These are phyloP conservation scores for Pterocarpus santalinus DNA, from an alignment of 306 rosid species.

Conservation along the genomic window DNA sequence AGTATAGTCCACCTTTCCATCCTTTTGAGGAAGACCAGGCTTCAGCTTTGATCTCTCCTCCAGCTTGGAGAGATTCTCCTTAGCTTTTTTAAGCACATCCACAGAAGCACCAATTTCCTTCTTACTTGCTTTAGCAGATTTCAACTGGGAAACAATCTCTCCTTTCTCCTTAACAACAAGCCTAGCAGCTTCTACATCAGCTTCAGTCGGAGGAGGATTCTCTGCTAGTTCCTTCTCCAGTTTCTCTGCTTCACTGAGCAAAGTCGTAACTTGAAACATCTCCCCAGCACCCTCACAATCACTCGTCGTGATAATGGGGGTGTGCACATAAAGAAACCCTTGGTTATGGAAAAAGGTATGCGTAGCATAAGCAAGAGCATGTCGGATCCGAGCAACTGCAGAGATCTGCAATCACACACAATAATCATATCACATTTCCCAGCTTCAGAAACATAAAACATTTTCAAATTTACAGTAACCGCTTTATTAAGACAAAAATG, in stretches of 20 bases:
- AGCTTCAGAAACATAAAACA: constrained; percentile 21
- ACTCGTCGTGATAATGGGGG: constrained; percentile 94
- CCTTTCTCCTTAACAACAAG: constrained; percentile 75
- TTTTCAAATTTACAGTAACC: not conserved
- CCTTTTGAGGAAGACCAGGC: constrained; percentile 85
- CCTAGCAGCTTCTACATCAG: constrained; percentile 77
- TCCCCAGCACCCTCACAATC: constrained; percentile 99
- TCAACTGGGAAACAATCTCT: constrained; percentile 72
- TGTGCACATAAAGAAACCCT: constrained; percentile 87
- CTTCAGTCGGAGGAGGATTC: constrained; percentile 87
- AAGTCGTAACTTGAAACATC: constrained; percentile 98
- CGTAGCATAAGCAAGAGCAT: constrained; percentile 91
- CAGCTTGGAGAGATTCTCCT: constrained; percentile 66
- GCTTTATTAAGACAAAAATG: not conserved
- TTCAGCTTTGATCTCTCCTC: constrained; percentile 89
- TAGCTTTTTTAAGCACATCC: constrained; percentile 72
- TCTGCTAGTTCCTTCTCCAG: constrained; percentile 79
- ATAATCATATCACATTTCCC: not conserved
- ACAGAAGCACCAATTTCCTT: constrained; percentile 72
- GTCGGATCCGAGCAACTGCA: constrained; percentile 84
- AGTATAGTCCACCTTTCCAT: constrained; percentile 86
- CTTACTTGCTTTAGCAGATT: constrained; percentile 76
- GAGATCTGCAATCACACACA: constrained; percentile 67
- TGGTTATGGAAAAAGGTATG: constrained; percentile 83
- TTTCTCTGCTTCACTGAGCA: constrained; percentile 83